Evolutionary conservation across 192 early-diverging fungal species (phyloP), one percentile per base, ranked within the genome.

Genomic region (Umbelopsis isabellina): DNA sequence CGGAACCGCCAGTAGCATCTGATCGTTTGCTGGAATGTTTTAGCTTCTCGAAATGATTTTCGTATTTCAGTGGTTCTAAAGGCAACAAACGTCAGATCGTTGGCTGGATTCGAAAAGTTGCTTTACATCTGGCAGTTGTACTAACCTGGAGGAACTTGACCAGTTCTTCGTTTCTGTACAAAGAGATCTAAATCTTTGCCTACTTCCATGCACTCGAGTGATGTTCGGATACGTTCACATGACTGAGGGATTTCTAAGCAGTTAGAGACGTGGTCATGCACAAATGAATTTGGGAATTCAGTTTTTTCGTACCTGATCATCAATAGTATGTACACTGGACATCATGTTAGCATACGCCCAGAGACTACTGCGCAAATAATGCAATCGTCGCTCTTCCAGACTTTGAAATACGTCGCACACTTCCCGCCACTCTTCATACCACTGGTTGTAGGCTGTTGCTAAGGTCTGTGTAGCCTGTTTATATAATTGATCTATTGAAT

Each of bases 271-370:
- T 6, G 50, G 25, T 20, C 44, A 21, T 69, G 35, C 46, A 41
- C 1, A 37, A 41, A 8, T 53, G 13, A 53, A 58, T 58, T 18
- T 45, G 7, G 15, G 45, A 20, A 27, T 45, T 21, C 23, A 25
- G 18, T 46, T 23, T 23, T 1, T 6, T 18, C 10, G 7, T 67
- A 86, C 85, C 75, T 92, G 87, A 70, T 93, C 90, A 66, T 93
- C 92, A 23, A 85, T 77, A 16, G 89, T 88, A 49, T 84, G 91
- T 7, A 80, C 73, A 68, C 79, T 86, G 5, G 90, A 89, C 16
- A 92, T 84, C 53, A 93, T 83, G 70, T 92, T 93, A 23, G 91
- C 87, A 67, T 71, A 91, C 25, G 83, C 81, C 91, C 92, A 93
- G 55, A 93, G 79, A n/a, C 71, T 71, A 9, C 77, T 89, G 46